Evolutionary conservation across 2,329 filamentous ascomycete species (phyloP).

Genomic region (Passalora sequoiae): DNA sequence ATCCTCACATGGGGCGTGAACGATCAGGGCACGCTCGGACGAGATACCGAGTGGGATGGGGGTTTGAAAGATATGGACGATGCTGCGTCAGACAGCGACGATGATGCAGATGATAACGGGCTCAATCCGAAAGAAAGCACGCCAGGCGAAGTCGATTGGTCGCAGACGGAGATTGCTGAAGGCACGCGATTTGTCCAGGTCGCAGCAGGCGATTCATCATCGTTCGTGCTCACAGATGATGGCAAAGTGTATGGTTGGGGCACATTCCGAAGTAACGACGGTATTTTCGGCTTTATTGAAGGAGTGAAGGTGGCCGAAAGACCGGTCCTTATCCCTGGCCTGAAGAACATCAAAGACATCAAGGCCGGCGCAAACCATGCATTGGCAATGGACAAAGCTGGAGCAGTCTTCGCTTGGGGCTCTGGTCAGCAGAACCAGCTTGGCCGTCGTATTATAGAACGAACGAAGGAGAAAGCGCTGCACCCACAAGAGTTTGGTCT

Average conservation of each 20-base stretch:
- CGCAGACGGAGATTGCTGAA: constrained; percentile 40
- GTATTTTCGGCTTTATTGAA: constrained; percentile 59
- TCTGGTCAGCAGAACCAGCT: constrained; percentile 67
- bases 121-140: constrained; percentile 69
- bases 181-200: constrained; percentile 63
- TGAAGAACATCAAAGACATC: constrained; percentile 62
- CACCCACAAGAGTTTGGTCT: constrained; percentile 55
- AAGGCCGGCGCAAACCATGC: constrained; percentile 66
- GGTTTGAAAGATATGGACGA: constrained; percentile 51
- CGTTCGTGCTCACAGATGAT: constrained; percentile 69
- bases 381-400: constrained; percentile 60
- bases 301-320: constrained; percentile 49
- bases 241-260: constrained; percentile 80
- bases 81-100: constrained; percentile 52
- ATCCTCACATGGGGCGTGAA: constrained; percentile 86
- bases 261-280: constrained; percentile 67
- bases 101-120: constrained; percentile 54
- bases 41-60: constrained; percentile 65
- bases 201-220: constrained; percentile 67
- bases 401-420: constrained; percentile 66
- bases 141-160: constrained; percentile 44
- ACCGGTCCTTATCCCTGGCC: constrained; percentile 54
- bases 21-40: constrained; percentile 73
- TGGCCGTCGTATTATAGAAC: constrained; percentile 60
- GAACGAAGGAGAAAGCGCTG: constrained; percentile 51